Base-by-base conservation (phyloP, 495 filamentous ascomycete genomes). In the Penicillium bialowiezense region DNA sequence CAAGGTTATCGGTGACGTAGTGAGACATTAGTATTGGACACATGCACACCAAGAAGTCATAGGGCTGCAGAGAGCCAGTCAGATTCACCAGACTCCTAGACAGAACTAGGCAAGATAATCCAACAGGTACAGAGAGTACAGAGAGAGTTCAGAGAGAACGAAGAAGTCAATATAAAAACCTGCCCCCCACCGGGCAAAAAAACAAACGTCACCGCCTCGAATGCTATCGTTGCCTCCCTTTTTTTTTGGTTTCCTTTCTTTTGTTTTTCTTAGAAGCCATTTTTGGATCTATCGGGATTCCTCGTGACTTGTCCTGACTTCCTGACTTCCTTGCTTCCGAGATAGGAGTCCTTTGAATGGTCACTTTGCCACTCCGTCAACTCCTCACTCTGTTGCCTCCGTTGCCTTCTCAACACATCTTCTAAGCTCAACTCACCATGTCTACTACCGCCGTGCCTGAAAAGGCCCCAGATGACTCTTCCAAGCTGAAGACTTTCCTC, bases 401-500 rank as follows among this genome's bases (percentile, higher is more conserved):
- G 7, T n/a, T n/a, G n/a, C n/a, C 38, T 9, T 15, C 35, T 23
- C 14, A 17, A 36, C 24, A 13, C 29, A 43, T 51, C 44, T 46
- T 41, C 42, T 43, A 7, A 7, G 23, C 24, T n/a, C 5, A 20
- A 23, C 18, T 39, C 45, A 53, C 40, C 53, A 71, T 73, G 70
- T 67, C 69, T 43, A 56, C 67, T 41, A 34, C 50, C 26, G 39
- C 56, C 9, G 51, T 70, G 24, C 67, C 78, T 32, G 87, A 90
- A 56, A 88, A 87, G 62, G 67, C 75, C 17, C 80, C 84, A 37
- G 89, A 90, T 70, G 89, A 95, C 42, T 83, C 81, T 44, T 89
- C 86, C 23, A 93, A 93, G 72, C 74, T 96, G 42, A 85, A 81
- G 65, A 91, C 86, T 0, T 91, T 96, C 56, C 70, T 96, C 31